These are phyloP conservation scores for Suillus paluster DNA, from an alignment of 768 basidiomycete species.

Conservation along the genomic window DNA sequence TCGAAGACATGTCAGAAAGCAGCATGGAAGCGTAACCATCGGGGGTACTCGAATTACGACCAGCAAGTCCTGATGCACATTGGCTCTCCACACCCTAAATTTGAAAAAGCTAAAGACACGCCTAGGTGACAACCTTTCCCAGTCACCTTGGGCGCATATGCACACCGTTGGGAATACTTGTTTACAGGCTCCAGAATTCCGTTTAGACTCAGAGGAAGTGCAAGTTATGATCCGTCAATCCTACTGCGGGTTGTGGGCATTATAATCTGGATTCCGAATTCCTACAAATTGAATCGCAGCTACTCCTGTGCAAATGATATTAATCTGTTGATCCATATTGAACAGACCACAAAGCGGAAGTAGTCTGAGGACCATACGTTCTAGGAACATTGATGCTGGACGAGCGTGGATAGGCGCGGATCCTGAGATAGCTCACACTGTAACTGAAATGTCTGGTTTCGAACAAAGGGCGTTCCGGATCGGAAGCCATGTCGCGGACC, in stretches of 20 bases:
- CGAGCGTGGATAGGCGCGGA: not conserved
- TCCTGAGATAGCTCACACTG: not conserved
- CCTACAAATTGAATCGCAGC: not conserved
- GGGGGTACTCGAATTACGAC: not conserved
- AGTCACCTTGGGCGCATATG: not conserved
- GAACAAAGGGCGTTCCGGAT: not conserved
- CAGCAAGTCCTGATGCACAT: not conserved
- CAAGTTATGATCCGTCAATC: not conserved
- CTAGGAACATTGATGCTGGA: not conserved
- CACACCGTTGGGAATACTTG: not conserved
- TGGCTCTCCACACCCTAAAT: not conserved
- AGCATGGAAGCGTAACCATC: not conserved
- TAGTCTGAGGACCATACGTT: not conserved
- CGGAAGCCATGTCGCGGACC: not conserved
- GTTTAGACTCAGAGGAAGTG: not conserved
- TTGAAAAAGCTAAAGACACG: not conserved
- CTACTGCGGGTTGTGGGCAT: not conserved
- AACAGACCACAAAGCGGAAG: not conserved
- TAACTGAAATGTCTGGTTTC: not conserved
- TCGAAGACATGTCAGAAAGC: slow-evolving; percentile 1
- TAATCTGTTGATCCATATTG: not conserved
- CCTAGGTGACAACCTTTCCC: too few species aligned
- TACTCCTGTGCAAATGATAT: not conserved
- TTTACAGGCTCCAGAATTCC: not conserved
- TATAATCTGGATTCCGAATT: not conserved